A percentile compares a stretch with the other conserved stretches of the same genome.
These are phyloP conservation scores for Plantago major DNA, from an alignment of 257 asterid genomes.

Conservation along the genomic window DNA sequence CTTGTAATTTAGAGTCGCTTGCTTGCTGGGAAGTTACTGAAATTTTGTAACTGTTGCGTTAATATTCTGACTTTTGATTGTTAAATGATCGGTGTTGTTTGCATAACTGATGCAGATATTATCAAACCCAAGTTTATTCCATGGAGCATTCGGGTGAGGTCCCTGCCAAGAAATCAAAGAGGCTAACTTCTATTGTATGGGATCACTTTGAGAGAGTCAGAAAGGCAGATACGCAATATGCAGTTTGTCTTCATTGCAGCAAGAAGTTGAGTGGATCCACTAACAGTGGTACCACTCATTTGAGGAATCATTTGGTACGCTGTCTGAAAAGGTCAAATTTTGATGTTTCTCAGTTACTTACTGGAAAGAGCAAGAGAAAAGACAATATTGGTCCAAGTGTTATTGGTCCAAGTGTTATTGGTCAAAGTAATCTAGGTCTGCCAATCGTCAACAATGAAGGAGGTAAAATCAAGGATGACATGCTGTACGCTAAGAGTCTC, in stretches of 20 bases:
- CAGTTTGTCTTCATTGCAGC: slow-evolving; percentile 91
- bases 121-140: slow-evolving; percentile 25
- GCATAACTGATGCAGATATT: slow-evolving; percentile 32
- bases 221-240: slow-evolving; percentile 87
- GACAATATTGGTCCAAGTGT: slow-evolving; percentile 39
- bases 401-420: slow-evolving; percentile 39
- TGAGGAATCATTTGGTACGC: slow-evolving; percentile 85
- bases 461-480: slow-evolving; percentile 62
- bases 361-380: slow-evolving; percentile 82
- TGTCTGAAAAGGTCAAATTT: slow-evolving; percentile 88
- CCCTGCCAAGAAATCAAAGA: slow-evolving; percentile 83
- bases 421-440: slow-evolving; percentile 38
- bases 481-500: slow-evolving; percentile 52
- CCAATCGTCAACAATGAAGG: slow-evolving; percentile 51
- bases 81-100: slow-evolving; percentile 22
- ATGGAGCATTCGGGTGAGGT: slow-evolving; percentile 72
- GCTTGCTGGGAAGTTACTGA: slow-evolving; percentile 10
- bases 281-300: slow-evolving; percentile 95
- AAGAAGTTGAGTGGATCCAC: slow-evolving; percentile 97
- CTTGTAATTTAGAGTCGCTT: background rate
- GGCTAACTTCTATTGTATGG: slow-evolving; percentile 95
- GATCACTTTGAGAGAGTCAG: slow-evolving; percentile 86
- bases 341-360: slow-evolving; percentile 84
- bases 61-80: slow-evolving; percentile 9
- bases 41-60: background rate